Evolutionary conservation across 2,329 filamentous ascomycete species (phyloP), one percentile per base, ranked within the genome.

Genomic region (Pseudogymnoascus sp.): DNA sequence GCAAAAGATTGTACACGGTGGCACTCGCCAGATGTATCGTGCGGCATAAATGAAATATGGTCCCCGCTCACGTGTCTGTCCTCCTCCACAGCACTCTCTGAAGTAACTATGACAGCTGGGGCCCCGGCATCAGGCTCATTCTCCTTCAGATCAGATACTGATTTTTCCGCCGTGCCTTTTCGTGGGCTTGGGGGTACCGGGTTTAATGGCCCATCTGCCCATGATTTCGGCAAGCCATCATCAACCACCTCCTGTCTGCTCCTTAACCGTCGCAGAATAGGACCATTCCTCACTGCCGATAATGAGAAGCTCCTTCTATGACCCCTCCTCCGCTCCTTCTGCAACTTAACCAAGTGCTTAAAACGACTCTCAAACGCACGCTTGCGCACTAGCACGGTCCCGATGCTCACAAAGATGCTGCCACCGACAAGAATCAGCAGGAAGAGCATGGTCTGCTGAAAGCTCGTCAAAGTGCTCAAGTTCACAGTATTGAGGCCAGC

Each of bases 401-500:
- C 83, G 35, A 83, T 81, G 1, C 83, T 87, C 1, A 90, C 84
- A 69, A 86, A 84, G n/a, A 89, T 83, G 10, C 82, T 78, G 61
- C 85, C 85, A 1, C 88, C 88, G 5, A 87, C 70, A 52, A 89
- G 76, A 64, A 90, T 86, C 42, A 89, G 75, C 3, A 86, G 63
- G 67, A 86, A 88, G 8, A 90, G 76, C 39, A 88, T 73, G 29
- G 82, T 74, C 71, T 90, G 88, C 71, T 90, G 87, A 69, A 85
- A 87, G 0, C 82, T 86, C 39, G 84, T 89, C 68, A 90, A 69
- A 29, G 78, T 75, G 61, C 82, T 86, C 25, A 89, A 74, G 69
- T 87, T 84, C 66, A 85, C 80, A 1, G 86, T 87, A 67, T 88
- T 89, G 62, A 90, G 75, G 0, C 87, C 87, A 5, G 86, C 82